These are phyloP conservation scores for Aphanomyces euteiches DNA, from an alignment of 352 stramenopile genomes.

Conservation along the genomic window DNA sequence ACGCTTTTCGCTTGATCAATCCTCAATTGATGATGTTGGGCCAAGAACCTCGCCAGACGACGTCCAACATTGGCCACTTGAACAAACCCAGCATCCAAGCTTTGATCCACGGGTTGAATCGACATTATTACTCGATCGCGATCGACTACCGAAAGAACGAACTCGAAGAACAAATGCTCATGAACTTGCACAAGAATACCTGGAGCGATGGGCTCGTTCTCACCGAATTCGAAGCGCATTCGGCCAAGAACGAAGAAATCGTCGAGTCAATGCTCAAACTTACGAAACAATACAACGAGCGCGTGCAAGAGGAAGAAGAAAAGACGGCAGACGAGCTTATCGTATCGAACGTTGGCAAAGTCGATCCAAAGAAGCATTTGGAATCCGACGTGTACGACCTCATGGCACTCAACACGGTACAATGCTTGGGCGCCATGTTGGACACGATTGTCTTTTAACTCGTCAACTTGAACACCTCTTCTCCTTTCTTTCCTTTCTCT, in stretches of 20 bases:
- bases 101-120: conserved; percentile 98
- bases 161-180: conserved; percentile 99
- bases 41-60: conserved; percentile 97
- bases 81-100: conserved; percentile 99
- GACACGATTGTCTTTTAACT: conserved; percentile 98
- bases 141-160: conserved; percentile 99
- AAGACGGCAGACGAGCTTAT: conserved; percentile 96
- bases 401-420: conserved; percentile 98
- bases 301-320: conserved; percentile 93
- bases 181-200: conserved; percentile 98
- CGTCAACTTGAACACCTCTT: neutral
- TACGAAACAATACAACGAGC: conserved; percentile 97
- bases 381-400: conserved; percentile 95
- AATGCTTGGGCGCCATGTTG: conserved; percentile 98
- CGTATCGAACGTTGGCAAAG: conserved; percentile 98
- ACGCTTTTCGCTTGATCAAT: conserved; percentile 99
- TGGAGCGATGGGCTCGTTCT: conserved; percentile 96
- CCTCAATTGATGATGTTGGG: conserved; percentile 98
- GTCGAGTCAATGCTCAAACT: conserved; percentile 94
- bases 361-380: conserved; percentile 92
- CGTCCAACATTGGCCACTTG: conserved; percentile 97
- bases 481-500: neutral
- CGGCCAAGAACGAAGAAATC: conserved; percentile 88
- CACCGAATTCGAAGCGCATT: conserved; percentile 94
- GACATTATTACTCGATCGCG: conserved; percentile 98